Evolutionary conservation across 495 filamentous ascomycete genomes (phyloP), one percentile per base, ranked within the genome.

Genomic region (Entonaema liquescens): DNA sequence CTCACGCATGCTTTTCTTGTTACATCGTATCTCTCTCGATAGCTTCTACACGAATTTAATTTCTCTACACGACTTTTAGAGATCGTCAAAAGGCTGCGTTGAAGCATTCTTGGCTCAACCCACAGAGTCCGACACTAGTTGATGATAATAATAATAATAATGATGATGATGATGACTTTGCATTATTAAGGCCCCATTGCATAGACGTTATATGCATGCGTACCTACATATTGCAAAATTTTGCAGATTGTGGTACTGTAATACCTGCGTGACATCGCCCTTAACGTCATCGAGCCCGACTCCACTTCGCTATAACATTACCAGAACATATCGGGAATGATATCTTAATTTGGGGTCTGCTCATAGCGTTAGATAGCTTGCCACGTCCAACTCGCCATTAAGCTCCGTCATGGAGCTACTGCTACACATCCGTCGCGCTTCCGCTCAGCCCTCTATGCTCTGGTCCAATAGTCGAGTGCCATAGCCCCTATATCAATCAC

Each of bases 31-130:
- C 26, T 5, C 26, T 5, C 49, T 53, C 1, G 33, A 40, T 33
- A 15, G 54, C 54, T 19, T 57, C 21, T 55, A n/a, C 7, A 38
- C 54, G 0, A 33, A 23, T 38, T 33, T 6, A 26, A 36, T 57
- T 36, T 38, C 54, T 36, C 31, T 36, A 33, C 31, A 38, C 33
- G 17, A 13, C 29, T n/a, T 19, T 2, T 0, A 53, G 13, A 19
- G 6, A 19, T 23, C 25, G 21, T 26, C 53, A 52, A 50, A 62
- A 52, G 65, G 52, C 65, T 68, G 35, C 25, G 58, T 58, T 58
- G 58, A 62, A 52, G 57, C 55, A 59, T 35, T 57, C 25, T 28
- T 44, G 40, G 49, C 49, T 13, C 11, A 11, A n/a, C 49, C 47
- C 9, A n/a, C n/a, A n/a, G n/a, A n/a, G n/a, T n/a, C n/a, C n/a